Base-by-base conservation (phyloP, 148 eudicot genomes). In the Vaccinium corymbosum region DNA sequence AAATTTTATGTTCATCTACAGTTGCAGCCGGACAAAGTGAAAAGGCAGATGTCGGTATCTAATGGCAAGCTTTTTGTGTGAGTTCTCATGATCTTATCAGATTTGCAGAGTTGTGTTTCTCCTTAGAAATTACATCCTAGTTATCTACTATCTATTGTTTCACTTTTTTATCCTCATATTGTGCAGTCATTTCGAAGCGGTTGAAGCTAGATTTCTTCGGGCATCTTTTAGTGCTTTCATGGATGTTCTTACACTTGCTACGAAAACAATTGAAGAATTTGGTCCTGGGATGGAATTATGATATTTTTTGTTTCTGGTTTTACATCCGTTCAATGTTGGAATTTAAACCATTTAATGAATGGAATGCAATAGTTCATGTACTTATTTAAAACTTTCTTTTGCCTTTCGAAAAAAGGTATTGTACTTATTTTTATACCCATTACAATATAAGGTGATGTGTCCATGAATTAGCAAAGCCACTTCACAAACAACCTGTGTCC, bases 141-240 rank as follows among this genome's bases (percentile, higher is more conserved):
- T 42, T 25, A 77, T 50, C 32, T 7, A 2, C 52, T 7, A 25
- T 7, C 38, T 8, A n/a, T 76, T 59, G 25, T 20, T 55, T 10
- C 0, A 38, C 29, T 19, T 55, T n/a, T 61, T 15, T 51, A 19
- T 22, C 73, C 29, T 80, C 73, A 7, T 46, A 62, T 62, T n/a
- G 20, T 82, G 64, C 94, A 93, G 98, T 90, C 95, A 91, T 89
- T 94, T 96, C 73, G 98, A 96, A 86, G 99, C 99, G 7, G 90
- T 92, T 59, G 98, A 94, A 88, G 98, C 97, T 78, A 96, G 98
- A 89, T 94, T 96, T 87, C 99, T 96, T 25, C 94, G 98, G 35
- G 94, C 98, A 82, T 96, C 99, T 53, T 93, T 87, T 78, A 92
- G 91, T 75, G 94, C 97, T 51, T 94, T 93, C 83, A 90, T 97